These are phyloP conservation scores for Penicillium sp. DNA, from an alignment of 2,329 filamentous ascomycete genomes.

Conservation along the genomic window DNA sequence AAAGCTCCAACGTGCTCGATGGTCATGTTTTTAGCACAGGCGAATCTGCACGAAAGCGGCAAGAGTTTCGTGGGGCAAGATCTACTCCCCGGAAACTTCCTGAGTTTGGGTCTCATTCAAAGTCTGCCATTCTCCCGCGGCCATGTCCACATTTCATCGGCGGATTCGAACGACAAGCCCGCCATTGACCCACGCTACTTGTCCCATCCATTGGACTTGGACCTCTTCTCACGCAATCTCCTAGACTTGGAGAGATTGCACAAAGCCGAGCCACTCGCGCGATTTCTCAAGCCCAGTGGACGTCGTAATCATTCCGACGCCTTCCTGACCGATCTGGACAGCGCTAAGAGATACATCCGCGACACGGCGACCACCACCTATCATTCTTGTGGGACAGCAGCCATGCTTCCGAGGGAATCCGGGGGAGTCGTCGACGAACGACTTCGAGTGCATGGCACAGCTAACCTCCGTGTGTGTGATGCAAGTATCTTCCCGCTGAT, in stretches of 20 bases:
- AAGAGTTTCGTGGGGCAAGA: slow-evolving; percentile 1
- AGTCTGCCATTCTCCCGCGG: slow-evolving; percentile 50
- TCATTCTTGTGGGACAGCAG: slow-evolving; percentile 6
- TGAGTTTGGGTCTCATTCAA: not conserved
- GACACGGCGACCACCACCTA: slow-evolving; percentile 3
- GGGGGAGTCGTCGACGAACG: slow-evolving; percentile 34
- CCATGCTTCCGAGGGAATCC: slow-evolving; percentile 28
- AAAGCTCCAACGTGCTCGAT: not conserved
- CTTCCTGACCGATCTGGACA: slow-evolving; percentile 11
- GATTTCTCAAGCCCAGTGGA: slow-evolving; percentile 9
- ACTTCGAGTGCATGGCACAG: slow-evolving; percentile 32
- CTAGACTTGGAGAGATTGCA: slow-evolving; percentile 10
- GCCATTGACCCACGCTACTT: slow-evolving; percentile 7
- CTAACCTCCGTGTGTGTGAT: slow-evolving; percentile 36
- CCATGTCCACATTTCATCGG: slow-evolving; percentile 46
- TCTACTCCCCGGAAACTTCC: not conserved
- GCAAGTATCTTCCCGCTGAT: slow-evolving; percentile 39
- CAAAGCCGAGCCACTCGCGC: slow-evolving; percentile 4
- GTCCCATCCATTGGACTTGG: not conserved
- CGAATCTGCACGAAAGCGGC: not conserved
- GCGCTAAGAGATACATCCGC: slow-evolving; percentile 11
- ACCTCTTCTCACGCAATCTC: not conserved
- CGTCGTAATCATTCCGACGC: slow-evolving; percentile 8
- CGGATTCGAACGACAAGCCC: slow-evolving; percentile 1
- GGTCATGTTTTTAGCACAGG: not conserved